Conservation (phyloP, 129 eudicot species). For the Cynara cardunculus region DNA sequence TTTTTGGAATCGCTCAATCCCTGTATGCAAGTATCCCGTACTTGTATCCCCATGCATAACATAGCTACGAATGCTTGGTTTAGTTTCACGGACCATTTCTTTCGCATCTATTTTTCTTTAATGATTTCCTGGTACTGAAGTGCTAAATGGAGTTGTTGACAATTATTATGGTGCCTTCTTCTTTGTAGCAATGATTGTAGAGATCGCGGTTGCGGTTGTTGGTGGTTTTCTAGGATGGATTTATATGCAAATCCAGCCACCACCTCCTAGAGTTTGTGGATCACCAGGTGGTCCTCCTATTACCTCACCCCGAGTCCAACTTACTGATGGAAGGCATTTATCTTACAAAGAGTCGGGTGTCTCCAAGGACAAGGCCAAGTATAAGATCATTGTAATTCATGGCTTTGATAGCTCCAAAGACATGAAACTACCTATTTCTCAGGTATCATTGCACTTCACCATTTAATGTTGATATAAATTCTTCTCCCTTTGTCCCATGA, state of each 20-base stretch:
- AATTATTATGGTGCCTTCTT: background rate
- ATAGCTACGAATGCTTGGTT: background rate
- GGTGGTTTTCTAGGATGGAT: constrained; percentile 46
- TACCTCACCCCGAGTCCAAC: constrained; percentile 65
- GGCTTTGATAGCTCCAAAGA: constrained; percentile 74
- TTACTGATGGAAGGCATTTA: constrained; percentile 70
- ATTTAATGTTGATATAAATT: background rate
- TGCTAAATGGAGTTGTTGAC: constrained; percentile 2
- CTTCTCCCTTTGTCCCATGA: background rate
- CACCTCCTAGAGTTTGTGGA: constrained; percentile 56
- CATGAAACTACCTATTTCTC: constrained; percentile 44
- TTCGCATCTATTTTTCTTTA: background rate
- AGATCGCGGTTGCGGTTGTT: constrained; percentile 38
- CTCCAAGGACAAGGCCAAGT: constrained; percentile 47
- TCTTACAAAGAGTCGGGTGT: constrained; percentile 65
- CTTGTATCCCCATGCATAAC: background rate
- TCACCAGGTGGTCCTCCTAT: constrained; percentile 79
- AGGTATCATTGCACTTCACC: constrained; percentile 33
- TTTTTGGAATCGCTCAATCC: background rate
- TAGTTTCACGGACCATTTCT: background rate
- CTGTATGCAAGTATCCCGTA: background rate
- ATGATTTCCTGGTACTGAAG: background rate
- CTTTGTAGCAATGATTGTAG: constrained; percentile 52
- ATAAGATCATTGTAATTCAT: constrained; percentile 60
- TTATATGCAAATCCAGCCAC: constrained; percentile 54